Evolutionary conservation across 2,329 filamentous ascomycete species (phyloP), one percentile per base, ranked within the genome.

Genomic region (Didymella sp.): DNA sequence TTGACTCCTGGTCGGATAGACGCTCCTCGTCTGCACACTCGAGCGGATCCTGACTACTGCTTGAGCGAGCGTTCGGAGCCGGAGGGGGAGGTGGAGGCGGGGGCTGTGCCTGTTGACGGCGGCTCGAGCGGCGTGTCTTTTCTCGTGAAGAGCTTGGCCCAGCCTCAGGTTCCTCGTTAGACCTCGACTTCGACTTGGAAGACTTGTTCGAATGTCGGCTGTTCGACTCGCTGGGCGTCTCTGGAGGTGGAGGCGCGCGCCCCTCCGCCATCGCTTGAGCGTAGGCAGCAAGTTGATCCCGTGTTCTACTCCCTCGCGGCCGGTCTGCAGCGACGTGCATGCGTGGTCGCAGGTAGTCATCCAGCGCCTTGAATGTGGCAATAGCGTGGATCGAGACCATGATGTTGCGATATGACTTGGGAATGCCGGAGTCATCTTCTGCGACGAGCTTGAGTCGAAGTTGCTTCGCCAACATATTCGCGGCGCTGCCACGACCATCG

Each of bases 341-440:
- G 59, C 94, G 86, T 7, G 95, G 95, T 33, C 95, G 88, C 40
- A 99, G 82, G 74, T 98, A 99, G 73, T 99, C 95, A 72, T 98
- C 95, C 22, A 99, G 80, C 0, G 94, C 91, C 75, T 97, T 98
- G 81, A 99, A 98, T 0, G 93, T 98, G 2, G 95, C 94, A 70
- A 99, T 98, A 15, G 95, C 95, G 74, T 99, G 95, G 55, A 99
- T 99, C 0, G 92, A 96, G 1, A 99, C 95, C 89, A 97, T 97
- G 61, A 99, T 96, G 65, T 94, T 96, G 21, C 91, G 86, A 73
- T 96, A 98, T 0, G 89, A 83, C 31, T 88, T 85, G 17, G 95
- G 95, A 58, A 99, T 95, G 45, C 95, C 91, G 0, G 92, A 94
- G 43, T 93, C 89, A 1, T 96, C 93, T 64, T 96, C 93, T 1